Percentiles rank a stretch among this genome's conserved stretches.
Evolutionary conservation across 2,329 filamentous ascomycete species (phyloP).

Genomic region (Coniochaeta prunicola): DNA sequence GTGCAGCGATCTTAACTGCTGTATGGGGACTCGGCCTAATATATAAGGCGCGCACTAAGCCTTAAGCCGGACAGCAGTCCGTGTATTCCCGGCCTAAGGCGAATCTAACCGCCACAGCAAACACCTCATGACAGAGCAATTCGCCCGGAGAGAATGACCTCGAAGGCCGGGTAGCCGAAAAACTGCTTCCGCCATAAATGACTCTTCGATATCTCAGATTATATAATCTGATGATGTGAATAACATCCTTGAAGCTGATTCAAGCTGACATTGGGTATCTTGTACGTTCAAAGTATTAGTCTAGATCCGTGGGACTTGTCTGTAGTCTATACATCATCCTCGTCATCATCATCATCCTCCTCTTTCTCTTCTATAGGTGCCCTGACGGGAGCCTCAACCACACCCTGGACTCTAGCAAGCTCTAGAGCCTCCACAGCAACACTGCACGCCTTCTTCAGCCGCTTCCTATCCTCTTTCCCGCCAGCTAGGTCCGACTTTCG

Average conservation of each 20-base stretch:
- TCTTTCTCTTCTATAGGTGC: conserved; percentile 6
- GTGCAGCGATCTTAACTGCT: background rate
- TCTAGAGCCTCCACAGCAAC: conserved; percentile 30
- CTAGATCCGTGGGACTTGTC: background rate
- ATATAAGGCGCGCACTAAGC: background rate
- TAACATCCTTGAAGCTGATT: background rate
- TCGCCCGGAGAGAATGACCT: background rate
- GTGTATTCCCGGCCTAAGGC: background rate
- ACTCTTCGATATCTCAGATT: background rate
- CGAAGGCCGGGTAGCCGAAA: background rate
- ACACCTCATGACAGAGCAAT: background rate
- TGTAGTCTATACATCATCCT: conserved; percentile 1
- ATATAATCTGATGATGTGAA: background rate
- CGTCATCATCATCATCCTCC: background rate
- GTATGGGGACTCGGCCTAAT: background rate
- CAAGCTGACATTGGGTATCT: background rate
- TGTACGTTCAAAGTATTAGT: background rate
- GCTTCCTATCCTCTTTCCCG: conserved; percentile 38
- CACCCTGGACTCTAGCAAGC: conserved; percentile 7
- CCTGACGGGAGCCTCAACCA: background rate
- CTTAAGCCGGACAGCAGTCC: background rate
- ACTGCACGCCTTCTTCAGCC: conserved; percentile 39
- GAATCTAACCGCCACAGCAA: background rate
- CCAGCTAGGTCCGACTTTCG: conserved; percentile 52
- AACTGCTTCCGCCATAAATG: background rate